A percentile compares a stretch with the other conserved stretches of the same genome.
Evolutionary conservation across 352 stramenopile genomes (phyloP).

Genomic region (Phytopythium litorale): DNA sequence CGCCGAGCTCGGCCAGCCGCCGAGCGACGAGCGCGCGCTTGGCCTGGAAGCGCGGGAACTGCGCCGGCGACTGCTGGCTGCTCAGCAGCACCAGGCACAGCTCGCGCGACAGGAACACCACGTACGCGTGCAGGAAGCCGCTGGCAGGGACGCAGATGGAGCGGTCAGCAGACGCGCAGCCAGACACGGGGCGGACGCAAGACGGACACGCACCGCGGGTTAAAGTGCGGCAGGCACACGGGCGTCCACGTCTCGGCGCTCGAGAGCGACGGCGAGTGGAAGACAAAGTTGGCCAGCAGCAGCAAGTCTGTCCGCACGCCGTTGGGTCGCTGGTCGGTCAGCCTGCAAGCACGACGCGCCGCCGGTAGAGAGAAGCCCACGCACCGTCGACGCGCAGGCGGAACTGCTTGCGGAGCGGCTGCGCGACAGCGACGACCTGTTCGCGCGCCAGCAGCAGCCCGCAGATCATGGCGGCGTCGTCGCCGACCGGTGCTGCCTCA

Average conservation of each 20-base stretch:
- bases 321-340: too few relatives aligned
- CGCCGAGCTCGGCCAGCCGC: constrained; percentile 31
- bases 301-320: constrained; percentile 36
- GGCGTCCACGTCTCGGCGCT: constrained; percentile 73
- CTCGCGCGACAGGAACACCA: constrained; percentile 55
- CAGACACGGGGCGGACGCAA: too few relatives aligned
- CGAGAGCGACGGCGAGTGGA: constrained; percentile 53
- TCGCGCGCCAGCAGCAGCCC: constrained; percentile 44
- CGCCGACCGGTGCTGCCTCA: neutral
- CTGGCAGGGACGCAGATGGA: constrained; percentile 12
- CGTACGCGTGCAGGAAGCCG: constrained; percentile 71
- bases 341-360: too few relatives aligned
- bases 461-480: constrained; percentile 50
- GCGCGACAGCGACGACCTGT: constrained; percentile 48
- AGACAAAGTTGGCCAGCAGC: constrained; percentile 71
- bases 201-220: constrained; percentile 32
- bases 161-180: neutral
- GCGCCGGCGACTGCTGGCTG: constrained; percentile 57
- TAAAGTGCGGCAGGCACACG: constrained; percentile 63
- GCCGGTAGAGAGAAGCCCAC: neutral
- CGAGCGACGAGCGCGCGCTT: constrained; percentile 41
- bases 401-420: constrained; percentile 65
- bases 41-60: constrained; percentile 70
- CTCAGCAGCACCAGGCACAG: constrained; percentile 65
- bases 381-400: constrained; percentile 56